Evolutionary conservation across 176 grass and related monocot genomes (phyloP), one percentile per base, ranked within the genome.

Genomic region (Tuctoria greenei): DNA sequence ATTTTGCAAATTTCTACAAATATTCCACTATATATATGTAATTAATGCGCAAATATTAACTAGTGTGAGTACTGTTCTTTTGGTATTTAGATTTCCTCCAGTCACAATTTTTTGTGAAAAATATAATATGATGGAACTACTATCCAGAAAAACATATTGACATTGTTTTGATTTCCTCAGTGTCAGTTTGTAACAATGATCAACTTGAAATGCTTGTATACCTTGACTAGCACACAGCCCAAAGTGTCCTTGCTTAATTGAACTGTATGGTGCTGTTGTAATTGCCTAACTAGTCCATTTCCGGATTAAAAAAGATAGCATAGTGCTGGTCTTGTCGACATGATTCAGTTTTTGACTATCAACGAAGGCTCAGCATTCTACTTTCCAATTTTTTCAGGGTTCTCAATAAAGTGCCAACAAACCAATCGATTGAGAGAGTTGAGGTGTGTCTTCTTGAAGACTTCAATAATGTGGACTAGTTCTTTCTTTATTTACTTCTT

Each of bases 321-420:
- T 2, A 3, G 14, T 7, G 36, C 45, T n/a, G n/a, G n/a, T n/a
- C 60, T 50, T 4, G 2, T 61, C 4, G 31, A 52, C 21, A 41
- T 80, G 13, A 25, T 76, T 4, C 39, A 17, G 17, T 65, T 74
- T 23, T 35, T 40, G 7, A 2, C 54, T 25, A 73, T 67, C 7
- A 79, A 42, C 6, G 36, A 66, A 66, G 7, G 6, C 67, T 50
- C 73, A 41, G 40, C 56, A n/a, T 61, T 67, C 41, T 34, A 35
- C 36, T 45, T 80, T 56, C 36, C 5, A 61, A 55, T 82, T 67
- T 62, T 31, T 77, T 86, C 79, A 98, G 95, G 95, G 86, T 98
- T 82, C 77, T 91, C 54, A 88, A 74, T 82, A 75, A 87, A 73
- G 94, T 98, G 84, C 91, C 95, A 68, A 83, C 95, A 54, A 98